These are phyloP conservation scores for Austroboletus niveus DNA, from an alignment of 1,284 basidiomycete genomes.

Conservation along the genomic window DNA sequence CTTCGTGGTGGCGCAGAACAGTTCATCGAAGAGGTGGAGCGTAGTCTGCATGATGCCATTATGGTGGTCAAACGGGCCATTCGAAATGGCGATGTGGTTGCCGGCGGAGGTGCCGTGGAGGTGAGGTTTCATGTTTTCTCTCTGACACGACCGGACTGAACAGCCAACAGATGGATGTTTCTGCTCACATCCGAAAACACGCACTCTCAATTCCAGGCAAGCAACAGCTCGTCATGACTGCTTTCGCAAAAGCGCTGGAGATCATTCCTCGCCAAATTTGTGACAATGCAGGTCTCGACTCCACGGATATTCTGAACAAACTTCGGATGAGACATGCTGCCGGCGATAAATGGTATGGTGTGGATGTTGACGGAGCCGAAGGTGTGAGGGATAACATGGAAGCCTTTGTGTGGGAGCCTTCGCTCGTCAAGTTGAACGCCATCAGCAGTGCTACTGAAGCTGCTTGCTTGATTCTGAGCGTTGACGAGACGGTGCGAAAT, in stretches of 20 bases:
- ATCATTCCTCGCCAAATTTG: conserved; percentile 98
- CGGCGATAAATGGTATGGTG: conserved; percentile 88
- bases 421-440: conserved; percentile 93
- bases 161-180: conserved; percentile 86
- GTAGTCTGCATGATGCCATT: conserved; percentile 97
- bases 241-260: conserved; percentile 96
- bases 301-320: conserved; percentile 96
- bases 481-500: conserved; percentile 93
- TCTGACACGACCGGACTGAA: conserved; percentile 14
- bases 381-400: conserved; percentile 96
- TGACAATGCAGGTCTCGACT: conserved; percentile 98
- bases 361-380: conserved; percentile 89
- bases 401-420: conserved; percentile 98
- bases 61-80: conserved; percentile 99
- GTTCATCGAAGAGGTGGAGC: conserved; percentile 98
- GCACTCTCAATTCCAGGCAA: conserved; percentile 95
- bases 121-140: conserved; percentile 39
- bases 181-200: conserved; percentile 87
- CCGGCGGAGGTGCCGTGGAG: conserved; percentile 97
- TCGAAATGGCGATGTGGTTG: conserved; percentile 94
- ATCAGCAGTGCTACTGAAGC: conserved; percentile 95
- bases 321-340: conserved; percentile 95
- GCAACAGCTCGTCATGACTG: conserved; percentile 91
- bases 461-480: conserved; percentile 91
- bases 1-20: conserved; percentile 97